Percentiles rank a stretch among this genome's conserved stretches.
These are phyloP conservation scores for Cicer chorassanicum DNA, from an alignment of 306 rosid species.

Conservation along the genomic window DNA sequence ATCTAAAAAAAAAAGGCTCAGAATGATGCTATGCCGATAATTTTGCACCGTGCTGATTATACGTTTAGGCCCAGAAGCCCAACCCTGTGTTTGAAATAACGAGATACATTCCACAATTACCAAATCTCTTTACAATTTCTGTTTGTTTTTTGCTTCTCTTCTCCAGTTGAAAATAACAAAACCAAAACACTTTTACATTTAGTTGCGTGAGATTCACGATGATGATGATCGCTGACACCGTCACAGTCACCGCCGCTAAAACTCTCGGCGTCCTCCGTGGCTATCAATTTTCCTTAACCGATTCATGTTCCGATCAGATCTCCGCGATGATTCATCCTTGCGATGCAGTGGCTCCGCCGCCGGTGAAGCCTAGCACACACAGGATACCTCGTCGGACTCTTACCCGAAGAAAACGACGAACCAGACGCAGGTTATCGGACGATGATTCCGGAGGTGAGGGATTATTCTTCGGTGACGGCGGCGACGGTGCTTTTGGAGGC, in stretches of 20 bases:
- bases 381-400: conserved; percentile 58
- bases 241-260: conserved; percentile 53
- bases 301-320: conserved; percentile 54
- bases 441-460: conserved; percentile 57
- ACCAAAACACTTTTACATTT: not conserved
- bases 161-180: not conserved
- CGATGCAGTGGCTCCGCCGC: conserved; percentile 78
- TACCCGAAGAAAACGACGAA: conserved; percentile 66
- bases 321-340: conserved; percentile 65
- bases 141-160: conserved; percentile 13
- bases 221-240: conserved; percentile 66
- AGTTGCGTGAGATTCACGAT: conserved; percentile 21
- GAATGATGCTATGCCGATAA: too few species aligned
- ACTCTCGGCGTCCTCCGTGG: conserved; percentile 61
- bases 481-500: conserved; percentile 54
- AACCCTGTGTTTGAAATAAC: not conserved
- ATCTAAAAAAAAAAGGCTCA: too few species aligned
- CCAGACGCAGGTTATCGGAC: conserved; percentile 60
- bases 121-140: not conserved
- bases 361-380: conserved; percentile 54
- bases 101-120: conserved; percentile 4
- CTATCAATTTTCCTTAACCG: conserved; percentile 42
- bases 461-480: conserved; percentile 59
- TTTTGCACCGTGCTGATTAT: too few species aligned
- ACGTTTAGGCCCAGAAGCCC: conserved; percentile 7